phyloP scores from a whole-genome alignment of 2,329 filamentous ascomycete genomes.

The Dothiorella sarmentorum region DNA sequence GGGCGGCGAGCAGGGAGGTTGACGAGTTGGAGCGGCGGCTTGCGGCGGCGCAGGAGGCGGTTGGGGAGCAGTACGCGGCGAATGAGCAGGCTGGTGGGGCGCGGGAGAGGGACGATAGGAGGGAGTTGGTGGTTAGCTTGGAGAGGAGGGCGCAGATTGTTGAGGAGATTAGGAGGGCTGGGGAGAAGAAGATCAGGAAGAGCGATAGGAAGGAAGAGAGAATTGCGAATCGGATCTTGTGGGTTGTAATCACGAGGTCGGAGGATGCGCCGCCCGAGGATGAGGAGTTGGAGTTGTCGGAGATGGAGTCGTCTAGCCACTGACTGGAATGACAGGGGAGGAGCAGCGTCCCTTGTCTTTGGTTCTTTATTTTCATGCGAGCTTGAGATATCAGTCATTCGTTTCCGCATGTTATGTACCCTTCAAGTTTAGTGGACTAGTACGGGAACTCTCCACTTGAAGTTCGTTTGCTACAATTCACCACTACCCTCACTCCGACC shows the following conservation, averaged over 20 bases:
- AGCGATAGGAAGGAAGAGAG: conserved; percentile 12
- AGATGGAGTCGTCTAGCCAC: neutral
- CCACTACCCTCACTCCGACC: no score
- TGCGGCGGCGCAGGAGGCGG: neutral
- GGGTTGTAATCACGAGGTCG: conserved; percentile 2
- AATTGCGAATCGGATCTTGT: conserved; percentile 8
- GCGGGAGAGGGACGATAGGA: neutral
- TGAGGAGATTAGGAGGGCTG: conserved; percentile 10
- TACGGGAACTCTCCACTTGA: no score
- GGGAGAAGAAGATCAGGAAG: conserved; percentile 16
- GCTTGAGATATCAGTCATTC: neutral
- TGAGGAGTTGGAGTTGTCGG: conserved; percentile 2
- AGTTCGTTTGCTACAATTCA: no score
- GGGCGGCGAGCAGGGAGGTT: neutral
- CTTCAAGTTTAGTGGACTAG: no score
- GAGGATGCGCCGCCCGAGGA: neutral
- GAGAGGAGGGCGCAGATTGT: conserved; percentile 1
- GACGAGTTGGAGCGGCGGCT: conserved; percentile 4
- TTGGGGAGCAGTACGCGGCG: neutral
- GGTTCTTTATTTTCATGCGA: neutral
- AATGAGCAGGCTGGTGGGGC: neutral
- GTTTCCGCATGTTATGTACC: no score
- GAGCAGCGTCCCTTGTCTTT: neutral
- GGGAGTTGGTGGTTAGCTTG: neutral
- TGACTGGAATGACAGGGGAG: neutral